Conservation (phyloP, 2,329 filamentous ascomycete species). For the Pezicula neosporulosa region DNA sequence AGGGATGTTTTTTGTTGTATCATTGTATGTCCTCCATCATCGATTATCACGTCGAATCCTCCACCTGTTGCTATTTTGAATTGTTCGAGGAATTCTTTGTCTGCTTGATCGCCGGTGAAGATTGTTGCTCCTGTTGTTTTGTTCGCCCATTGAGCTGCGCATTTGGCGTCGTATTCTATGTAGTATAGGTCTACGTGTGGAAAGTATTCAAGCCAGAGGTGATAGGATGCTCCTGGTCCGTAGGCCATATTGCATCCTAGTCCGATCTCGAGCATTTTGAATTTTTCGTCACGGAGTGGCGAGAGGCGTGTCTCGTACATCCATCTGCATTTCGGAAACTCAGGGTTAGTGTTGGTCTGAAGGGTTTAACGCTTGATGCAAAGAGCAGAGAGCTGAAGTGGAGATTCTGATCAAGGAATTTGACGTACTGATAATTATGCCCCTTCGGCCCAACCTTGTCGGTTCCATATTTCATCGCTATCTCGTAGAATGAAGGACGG, state of each 20-base stretch:
- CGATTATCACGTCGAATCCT: constrained; percentile 37
- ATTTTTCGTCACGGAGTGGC: constrained; percentile 24
- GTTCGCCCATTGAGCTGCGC: constrained; percentile 32
- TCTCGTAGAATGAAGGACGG: constrained; percentile 26
- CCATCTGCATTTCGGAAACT: no score
- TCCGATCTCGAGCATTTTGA: constrained; percentile 38
- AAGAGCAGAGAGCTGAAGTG: no score
- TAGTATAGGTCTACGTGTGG: constrained; percentile 36
- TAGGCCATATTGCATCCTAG: constrained; percentile 37
- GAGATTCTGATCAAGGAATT: no score
- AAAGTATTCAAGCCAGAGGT: constrained; percentile 38
- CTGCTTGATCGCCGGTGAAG: constrained; percentile 36
- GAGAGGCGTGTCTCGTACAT: constrained; percentile 38
- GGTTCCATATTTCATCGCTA: constrained; percentile 33
- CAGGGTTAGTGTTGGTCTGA: no score
- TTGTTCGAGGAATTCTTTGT: constrained; percentile 30
- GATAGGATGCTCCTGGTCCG: constrained; percentile 35
- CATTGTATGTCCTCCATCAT: constrained; percentile 37
- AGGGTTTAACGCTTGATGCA: no score
- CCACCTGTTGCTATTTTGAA: constrained; percentile 30
- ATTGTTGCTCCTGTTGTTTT: constrained; percentile 33
- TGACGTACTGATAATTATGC: constrained; percentile 32
- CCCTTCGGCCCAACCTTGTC: constrained; percentile 32
- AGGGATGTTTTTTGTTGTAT: constrained; percentile 34
- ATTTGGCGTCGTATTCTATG: constrained; percentile 35